Conservation (phyloP, 2,329 filamentous ascomycete species). For the Rutstroemia sp. region DNA sequence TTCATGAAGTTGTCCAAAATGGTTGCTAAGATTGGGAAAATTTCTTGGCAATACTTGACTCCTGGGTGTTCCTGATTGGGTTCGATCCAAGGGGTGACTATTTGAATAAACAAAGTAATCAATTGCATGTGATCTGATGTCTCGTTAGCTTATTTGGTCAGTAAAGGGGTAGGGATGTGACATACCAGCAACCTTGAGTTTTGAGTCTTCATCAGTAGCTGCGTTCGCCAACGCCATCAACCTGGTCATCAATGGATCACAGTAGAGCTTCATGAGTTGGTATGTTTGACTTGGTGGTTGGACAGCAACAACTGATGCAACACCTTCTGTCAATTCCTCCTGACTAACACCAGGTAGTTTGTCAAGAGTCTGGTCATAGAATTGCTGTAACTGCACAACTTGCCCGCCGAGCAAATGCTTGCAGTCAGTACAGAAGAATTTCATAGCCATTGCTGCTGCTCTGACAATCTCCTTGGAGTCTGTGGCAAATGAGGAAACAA, state of each 20-base stretch:
- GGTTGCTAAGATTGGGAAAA: slow-evolving; percentile 79
- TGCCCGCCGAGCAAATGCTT: slow-evolving; percentile 77
- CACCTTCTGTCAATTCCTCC: slow-evolving; percentile 93
- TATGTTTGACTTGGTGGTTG: slow-evolving; percentile 78
- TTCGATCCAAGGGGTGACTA: slow-evolving; percentile 65
- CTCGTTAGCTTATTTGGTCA: not conserved
- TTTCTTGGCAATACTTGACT: slow-evolving; percentile 92
- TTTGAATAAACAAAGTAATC: slow-evolving; percentile 82
- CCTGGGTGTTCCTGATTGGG: slow-evolving; percentile 74
- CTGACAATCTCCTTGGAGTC: slow-evolving; percentile 84
- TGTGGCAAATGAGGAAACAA: slow-evolving; percentile 86
- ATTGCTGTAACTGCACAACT: slow-evolving; percentile 78
- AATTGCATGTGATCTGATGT: slow-evolving; percentile 75
- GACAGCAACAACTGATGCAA: slow-evolving; percentile 82
- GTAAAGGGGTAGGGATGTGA: not conserved
- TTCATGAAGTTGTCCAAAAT: slow-evolving; percentile 82
- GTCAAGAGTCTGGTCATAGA: slow-evolving; percentile 86
- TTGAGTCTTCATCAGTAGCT: slow-evolving; percentile 74
- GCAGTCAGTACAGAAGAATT: slow-evolving; percentile 96
- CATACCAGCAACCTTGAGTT: slow-evolving; percentile 77
- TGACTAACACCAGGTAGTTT: slow-evolving; percentile 79
- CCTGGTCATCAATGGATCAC: slow-evolving; percentile 79
- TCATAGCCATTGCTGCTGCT: slow-evolving; percentile 88
- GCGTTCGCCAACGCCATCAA: slow-evolving; percentile 82
- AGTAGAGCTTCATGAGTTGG: slow-evolving; percentile 82